phyloP scores from a whole-genome alignment of 495 filamentous ascomycete genomes.

The Hypoxylon fragiforme region DNA sequence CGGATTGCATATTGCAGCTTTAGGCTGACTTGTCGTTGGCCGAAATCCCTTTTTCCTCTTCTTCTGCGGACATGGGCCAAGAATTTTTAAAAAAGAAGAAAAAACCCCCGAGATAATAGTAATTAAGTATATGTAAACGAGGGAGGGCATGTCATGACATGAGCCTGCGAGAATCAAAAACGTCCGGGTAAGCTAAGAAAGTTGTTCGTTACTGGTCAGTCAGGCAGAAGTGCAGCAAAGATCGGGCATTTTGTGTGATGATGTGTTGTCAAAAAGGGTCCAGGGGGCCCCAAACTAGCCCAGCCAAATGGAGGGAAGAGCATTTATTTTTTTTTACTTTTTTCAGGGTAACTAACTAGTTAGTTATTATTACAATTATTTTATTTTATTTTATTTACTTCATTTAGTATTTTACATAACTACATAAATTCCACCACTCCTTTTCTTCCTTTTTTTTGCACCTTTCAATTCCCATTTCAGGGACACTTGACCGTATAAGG shows the following conservation, averaged over 20 bases:
- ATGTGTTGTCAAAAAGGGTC: constrained; percentile 40
- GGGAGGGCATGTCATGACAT: constrained; percentile 1
- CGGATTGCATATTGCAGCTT: constrained; percentile 34
- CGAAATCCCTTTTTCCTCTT: constrained; percentile 2
- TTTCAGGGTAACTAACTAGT: too few species aligned
- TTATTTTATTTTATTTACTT: constrained; percentile 22
- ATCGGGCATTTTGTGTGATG: constrained; percentile 53
- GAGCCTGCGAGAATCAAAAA: constrained; percentile 27
- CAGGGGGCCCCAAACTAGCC: too few species aligned
- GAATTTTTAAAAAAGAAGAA: not conserved
- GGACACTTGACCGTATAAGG: constrained; percentile 17
- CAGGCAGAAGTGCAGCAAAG: constrained; percentile 55
- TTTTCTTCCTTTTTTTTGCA: constrained; percentile 2
- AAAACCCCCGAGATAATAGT: not conserved
- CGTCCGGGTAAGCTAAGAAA: constrained; percentile 21
- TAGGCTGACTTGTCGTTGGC: constrained; percentile 37
- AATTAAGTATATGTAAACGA: not conserved
- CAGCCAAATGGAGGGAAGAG: constrained; percentile 30
- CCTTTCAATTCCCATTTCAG: not conserved
- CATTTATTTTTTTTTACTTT: too few species aligned
- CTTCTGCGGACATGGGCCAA: constrained; percentile 2
- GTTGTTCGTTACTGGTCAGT: constrained; percentile 44
- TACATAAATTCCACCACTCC: constrained; percentile 6
- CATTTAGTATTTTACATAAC: constrained; percentile 5
- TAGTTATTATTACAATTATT: too few species aligned